These are phyloP conservation scores for Posidonia australis DNA, from an alignment of 106 monocot species.

Conservation along the genomic window DNA sequence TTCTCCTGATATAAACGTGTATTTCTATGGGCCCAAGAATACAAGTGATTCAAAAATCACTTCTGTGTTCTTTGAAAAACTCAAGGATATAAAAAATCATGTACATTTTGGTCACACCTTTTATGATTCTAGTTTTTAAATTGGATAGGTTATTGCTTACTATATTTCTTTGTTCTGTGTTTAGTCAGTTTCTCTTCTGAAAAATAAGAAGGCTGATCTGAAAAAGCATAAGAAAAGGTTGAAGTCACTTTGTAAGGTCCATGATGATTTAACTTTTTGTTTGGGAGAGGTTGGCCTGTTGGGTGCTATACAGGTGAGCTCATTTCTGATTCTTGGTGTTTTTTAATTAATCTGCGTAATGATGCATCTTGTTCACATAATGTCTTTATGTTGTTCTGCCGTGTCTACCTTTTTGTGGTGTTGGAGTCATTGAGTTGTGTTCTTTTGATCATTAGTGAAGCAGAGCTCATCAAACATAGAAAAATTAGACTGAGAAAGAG, in stretches of 20 bases:
- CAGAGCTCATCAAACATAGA: too few relatives aligned
- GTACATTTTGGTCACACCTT: constrained; percentile 21
- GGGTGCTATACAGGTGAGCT: constrained; percentile 56
- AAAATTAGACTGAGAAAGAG: too few relatives aligned
- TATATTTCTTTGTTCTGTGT: constrained; percentile 14
- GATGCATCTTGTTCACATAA: too few relatives aligned
- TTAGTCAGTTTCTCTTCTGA: constrained; percentile 32
- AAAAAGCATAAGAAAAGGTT: constrained; percentile 34
- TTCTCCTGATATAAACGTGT: constrained; percentile 69
- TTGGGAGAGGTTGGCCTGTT: constrained; percentile 64
- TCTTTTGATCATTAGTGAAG: too few relatives aligned
- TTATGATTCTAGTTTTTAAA: not conserved
- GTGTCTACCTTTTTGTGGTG: too few relatives aligned
- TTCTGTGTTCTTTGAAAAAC: constrained; percentile 29
- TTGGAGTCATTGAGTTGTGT: too few relatives aligned
- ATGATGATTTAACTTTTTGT: constrained; percentile 69
- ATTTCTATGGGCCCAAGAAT: constrained; percentile 46
- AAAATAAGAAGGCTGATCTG: constrained; percentile 40
- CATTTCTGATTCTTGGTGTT: not conserved
- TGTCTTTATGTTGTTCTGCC: too few relatives aligned
- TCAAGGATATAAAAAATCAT: constrained; percentile 39
- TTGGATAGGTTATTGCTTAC: not conserved
- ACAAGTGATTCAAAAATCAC: constrained; percentile 18
- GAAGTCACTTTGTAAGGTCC: constrained; percentile 47
- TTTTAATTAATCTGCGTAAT: too few relatives aligned